Evolutionary conservation across 805 yeast genomes (phyloP), one percentile per base, ranked within the genome.

Genomic region (Wickerhamomyces bisporus): DNA sequence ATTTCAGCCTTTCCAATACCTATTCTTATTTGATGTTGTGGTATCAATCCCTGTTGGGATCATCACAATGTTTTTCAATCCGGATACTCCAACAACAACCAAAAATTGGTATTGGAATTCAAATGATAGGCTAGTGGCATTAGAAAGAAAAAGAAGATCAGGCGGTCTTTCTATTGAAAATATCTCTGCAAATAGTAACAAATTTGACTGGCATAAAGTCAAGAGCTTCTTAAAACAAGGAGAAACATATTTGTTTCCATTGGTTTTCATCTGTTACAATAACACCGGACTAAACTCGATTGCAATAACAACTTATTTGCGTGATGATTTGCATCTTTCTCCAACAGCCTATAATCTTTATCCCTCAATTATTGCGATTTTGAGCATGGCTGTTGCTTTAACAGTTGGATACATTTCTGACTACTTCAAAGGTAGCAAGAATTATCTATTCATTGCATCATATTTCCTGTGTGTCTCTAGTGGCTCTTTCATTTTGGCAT

Each of bases 191-290:
- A n/a, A 56, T 53, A 26, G 62, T 62, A 47, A 56, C 53, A 26
- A 62, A 53, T 27, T 68, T 64, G 43, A 62, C 70, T 8, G 55
- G 58, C 31, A 37, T 7, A 65, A 61, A 36, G 56, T 70, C 40
- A 68, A 64, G 40, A 34, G 58, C 1, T 65, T 61, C 41, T 66
- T 69, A 50, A 57, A 45, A 36, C 62, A 72, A 1, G 68, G 75
- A 72, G 74, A 70, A 48, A 55, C 67, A 15, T 66, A 48, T 28
- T 66, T 68, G 17, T 70, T 70, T 46, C 74, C 75, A 19, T 7
- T 42, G 11, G 31, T 42, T 2, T 44, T 44, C 35, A 35, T 42
- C 5, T 44, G 46, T 24, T 44, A 39, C 17, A 42, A 44, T 25
- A 44, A 44, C 21, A 20, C 40, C 12, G 42, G 48, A 1, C 19